Base-by-base conservation (phyloP, 2,329 filamentous ascomycete genomes). In the Beauveria caledonica region DNA sequence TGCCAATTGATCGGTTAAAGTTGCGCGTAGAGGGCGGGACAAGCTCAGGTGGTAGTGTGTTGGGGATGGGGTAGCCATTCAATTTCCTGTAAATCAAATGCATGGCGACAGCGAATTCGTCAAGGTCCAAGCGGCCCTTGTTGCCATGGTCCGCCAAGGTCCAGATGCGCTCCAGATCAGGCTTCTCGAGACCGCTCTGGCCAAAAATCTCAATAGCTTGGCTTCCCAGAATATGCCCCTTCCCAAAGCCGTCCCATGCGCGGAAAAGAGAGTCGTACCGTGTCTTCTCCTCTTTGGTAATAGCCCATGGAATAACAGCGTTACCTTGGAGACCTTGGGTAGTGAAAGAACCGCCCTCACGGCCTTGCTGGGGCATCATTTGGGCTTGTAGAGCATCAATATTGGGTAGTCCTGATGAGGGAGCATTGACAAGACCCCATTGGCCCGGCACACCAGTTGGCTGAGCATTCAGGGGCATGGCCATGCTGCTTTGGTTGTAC, bases 51-150 rank as follows among this genome's bases (percentile, higher is more conserved):
- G 94, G 94, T 11, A 99, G 81, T 49, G 88, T 87, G 68, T 86
- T 89, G 17, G 94, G 94, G 36, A 97, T 81, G 1, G 93, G 92
- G 69, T 97, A 97, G 40, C 93, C 93, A 68, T 99, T 97, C 58
- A 99, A 82, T 72, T 95, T 96, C 68, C 94, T 85, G 77, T 99
- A 99, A 68, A 99, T 99, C 75, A 99, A 78, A 81, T 99, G 94
- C 94, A 99, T 99, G 10, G 92, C 92, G 57, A 99, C 93, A 9
- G 94, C 92, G 70, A 99, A 99, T 70, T 99, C 94, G 71, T 99
- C 94, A 69, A 97, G 84, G 68, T 99, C 92, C 33, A 99, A 82
- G 60, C 92, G 88, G 19, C 94, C 94, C 72, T 94, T 94, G 74
- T 99, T 97, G 64, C 92, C 88, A 36, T 92, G 88, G 71, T 99